Percentiles rank a stretch among this genome's conserved stretches.
These are phyloP conservation scores for Pseudocercospora pini-densiflorae DNA, from an alignment of 2,329 filamentous ascomycete species.

Conservation along the genomic window DNA sequence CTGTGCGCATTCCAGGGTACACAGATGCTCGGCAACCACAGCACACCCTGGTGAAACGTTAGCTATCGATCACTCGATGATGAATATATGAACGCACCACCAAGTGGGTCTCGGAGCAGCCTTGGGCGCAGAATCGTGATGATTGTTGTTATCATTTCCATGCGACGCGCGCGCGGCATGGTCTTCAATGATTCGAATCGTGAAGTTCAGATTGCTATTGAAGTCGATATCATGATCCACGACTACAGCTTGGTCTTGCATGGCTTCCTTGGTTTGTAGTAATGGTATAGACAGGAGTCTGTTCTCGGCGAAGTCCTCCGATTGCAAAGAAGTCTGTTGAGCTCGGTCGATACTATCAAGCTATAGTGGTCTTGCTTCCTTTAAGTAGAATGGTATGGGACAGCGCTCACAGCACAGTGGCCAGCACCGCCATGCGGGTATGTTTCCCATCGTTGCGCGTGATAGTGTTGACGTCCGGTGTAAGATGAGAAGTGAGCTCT, in stretches of 20 bases:
- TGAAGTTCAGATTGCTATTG: not conserved
- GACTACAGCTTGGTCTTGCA: not conserved
- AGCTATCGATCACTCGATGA: not conserved
- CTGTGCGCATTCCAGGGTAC: not conserved
- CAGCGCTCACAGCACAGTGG: too few relatives aligned
- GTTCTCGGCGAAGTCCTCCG: not conserved
- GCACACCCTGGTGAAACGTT: not conserved
- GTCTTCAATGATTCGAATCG: not conserved
- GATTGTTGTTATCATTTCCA: not conserved
- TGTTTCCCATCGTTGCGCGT: too few relatives aligned
- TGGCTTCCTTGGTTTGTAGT: not conserved
- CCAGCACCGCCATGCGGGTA: too few relatives aligned
- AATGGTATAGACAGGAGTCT: not conserved
- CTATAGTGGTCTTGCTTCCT: too few relatives aligned
- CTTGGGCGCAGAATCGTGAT: too few relatives aligned
- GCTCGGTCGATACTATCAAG: not conserved
- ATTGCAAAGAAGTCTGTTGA: not conserved
- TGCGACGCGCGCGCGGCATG: not conserved
- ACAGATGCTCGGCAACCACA: not conserved
- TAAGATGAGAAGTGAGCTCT: too few relatives aligned
- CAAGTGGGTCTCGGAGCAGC: not conserved
- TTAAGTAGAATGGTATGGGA: too few relatives aligned
- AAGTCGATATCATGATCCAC: not conserved
- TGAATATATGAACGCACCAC: not conserved
- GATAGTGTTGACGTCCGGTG: too few relatives aligned